Percentiles rank a stretch among this genome's conserved stretches.
Evolutionary conservation across 495 filamentous ascomycete species (phyloP).

Genomic region (Aspergillus sparsus): DNA sequence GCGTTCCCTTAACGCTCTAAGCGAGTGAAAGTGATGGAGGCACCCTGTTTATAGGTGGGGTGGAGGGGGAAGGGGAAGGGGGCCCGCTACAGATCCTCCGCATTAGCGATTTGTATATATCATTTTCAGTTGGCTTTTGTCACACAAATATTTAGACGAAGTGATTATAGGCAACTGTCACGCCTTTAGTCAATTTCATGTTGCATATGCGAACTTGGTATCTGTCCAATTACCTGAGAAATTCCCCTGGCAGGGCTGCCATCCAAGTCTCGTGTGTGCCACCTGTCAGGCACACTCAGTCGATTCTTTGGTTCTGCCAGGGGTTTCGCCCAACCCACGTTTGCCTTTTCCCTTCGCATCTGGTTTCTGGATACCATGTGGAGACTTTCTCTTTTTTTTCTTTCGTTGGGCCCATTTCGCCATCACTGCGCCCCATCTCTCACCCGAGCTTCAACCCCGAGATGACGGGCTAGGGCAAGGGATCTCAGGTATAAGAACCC

Average conservation of each 20-base stretch:
- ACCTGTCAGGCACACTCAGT: slow-evolving; percentile 14
- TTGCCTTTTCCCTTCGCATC: background rate
- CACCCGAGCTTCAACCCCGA: slow-evolving; percentile 2
- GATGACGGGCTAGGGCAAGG: slow-evolving; percentile 3
- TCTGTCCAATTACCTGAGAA: background rate
- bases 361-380: slow-evolving; percentile 19
- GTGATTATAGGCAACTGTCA: background rate
- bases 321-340: slow-evolving; percentile 10
- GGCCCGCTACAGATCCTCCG: background rate
- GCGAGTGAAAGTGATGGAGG: background rate
- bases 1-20: background rate
- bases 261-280: slow-evolving; percentile 8
- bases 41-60: background rate
- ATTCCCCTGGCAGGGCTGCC: background rate
- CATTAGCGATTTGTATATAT: too few relatives aligned
- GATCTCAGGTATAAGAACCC: slow-evolving; percentile 18
- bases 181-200: background rate
- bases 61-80: too few relatives aligned
- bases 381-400: slow-evolving; percentile 16
- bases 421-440: slow-evolving; percentile 11
- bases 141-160: background rate
- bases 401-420: slow-evolving; percentile 14
- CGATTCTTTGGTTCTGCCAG: slow-evolving; percentile 5
- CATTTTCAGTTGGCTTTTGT: background rate
- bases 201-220: background rate